Evolutionary conservation across 805 yeast species (phyloP), one percentile per base, ranked within the genome.

Genomic region (Nakazawaea laoshanensis): DNA sequence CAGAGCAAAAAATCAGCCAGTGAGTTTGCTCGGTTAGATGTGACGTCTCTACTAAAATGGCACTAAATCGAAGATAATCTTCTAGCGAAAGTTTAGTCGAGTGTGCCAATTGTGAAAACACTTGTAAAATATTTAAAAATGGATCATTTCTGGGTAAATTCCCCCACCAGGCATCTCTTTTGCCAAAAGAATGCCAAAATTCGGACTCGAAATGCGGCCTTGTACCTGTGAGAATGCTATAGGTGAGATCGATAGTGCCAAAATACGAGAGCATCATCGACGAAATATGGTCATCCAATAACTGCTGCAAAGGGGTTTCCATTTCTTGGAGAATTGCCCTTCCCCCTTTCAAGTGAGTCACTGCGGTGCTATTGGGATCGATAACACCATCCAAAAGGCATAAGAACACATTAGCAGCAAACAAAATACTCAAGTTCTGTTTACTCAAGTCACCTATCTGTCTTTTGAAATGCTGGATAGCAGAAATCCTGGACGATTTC

Each of bases 101-200:
- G 13, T 11, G 17, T 12, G 23, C 12, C 35, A 22, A 19, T 26
- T 26, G 21, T 6, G 13, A 13, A 5, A 25, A 15, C 1, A 9
- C 46, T 43, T 35, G 57, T 44, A 34, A 53, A 44, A 40, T 57
- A 44, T 3, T 48, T 45, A 47, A 51, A 49, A 32, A 61, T 39
- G 50, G 52, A 43, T 50, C 54, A 33, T 23, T 38, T 7, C 21
- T 28, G n/a, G 11, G 19, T 23, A 50, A 22, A n/a, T 22, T 44
- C 4, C 56, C 56, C 39, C 49, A 51, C 56, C 56, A 51, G 16
- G 48, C 46, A 22, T 49, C 51, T 28, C 40, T 38, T 7, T 37
- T 35, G 2, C 39, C 43, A 29, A 51, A 44, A 4, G 20, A 22
- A 11, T 35, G 32, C 56, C 56, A 51, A 22, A 33, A 42, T 2